Evolutionary conservation across 108 stramenopile species (phyloP).

Genomic region (Phaeodactylum tricornutum): DNA sequence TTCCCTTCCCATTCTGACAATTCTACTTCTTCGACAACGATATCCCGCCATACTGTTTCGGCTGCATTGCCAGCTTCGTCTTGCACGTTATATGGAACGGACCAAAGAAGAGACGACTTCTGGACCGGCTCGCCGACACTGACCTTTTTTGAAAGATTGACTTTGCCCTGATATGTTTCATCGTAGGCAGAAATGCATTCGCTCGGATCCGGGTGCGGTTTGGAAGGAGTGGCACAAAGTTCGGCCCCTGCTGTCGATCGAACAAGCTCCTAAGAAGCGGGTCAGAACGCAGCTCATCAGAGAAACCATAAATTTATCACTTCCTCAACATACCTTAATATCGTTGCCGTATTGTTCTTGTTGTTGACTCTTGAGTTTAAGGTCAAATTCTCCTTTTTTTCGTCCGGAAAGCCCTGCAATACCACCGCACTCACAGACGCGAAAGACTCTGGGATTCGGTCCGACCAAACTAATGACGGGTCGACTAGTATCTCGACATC

Average conservation of each 20-base stretch:
- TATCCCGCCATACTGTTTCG: conserved; percentile 61
- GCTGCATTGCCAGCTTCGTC: conserved; percentile 81
- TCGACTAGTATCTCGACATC: conserved; percentile 73
- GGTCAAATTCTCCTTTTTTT: conserved; percentile 18
- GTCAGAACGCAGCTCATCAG: conserved; percentile 2
- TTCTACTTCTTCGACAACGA: conserved; percentile 75
- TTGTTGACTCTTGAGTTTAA: conserved; percentile 24
- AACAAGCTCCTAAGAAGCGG: too few relatives aligned
- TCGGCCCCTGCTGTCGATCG: conserved; percentile 61
- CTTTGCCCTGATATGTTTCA: conserved; percentile 55
- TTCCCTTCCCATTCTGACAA: conserved; percentile 46
- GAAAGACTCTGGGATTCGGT: conserved; percentile 78
- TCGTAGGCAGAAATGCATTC: conserved; percentile 73
- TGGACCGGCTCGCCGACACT: conserved; percentile 64
- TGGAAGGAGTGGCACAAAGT: conserved; percentile 57
- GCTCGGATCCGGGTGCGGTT: conserved; percentile 35
- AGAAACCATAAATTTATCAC: conserved; percentile 4
- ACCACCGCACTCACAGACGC: conserved; percentile 49
- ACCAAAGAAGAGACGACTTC: conserved; percentile 52
- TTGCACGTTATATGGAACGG: conserved; percentile 78
- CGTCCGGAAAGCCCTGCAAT: conserved; percentile 44
- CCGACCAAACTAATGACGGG: conserved; percentile 69
- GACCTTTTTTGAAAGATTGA: conserved; percentile 58
- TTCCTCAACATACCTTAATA: conserved; percentile 41
- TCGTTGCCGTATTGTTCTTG: conserved; percentile 51